Conservation (phyloP, 2,329 filamentous ascomycete species). For the Nemania bipapillata region DNA sequence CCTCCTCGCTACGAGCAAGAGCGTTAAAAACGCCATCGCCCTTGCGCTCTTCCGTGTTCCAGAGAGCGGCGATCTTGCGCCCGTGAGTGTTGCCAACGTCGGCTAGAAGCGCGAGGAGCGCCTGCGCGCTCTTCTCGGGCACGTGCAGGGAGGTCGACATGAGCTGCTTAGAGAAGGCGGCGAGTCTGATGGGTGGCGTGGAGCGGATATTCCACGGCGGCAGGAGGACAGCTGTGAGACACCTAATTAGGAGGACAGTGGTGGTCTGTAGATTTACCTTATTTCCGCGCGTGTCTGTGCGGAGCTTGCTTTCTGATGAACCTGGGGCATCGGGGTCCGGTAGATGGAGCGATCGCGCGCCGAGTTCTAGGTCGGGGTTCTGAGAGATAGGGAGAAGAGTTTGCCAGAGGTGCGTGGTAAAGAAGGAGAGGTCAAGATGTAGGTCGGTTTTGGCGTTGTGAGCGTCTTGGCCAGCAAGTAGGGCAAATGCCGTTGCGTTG, state of each 20-base stretch:
- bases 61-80: slow-evolving; percentile 83
- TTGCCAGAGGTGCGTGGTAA: slow-evolving; percentile 92
- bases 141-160: slow-evolving; percentile 83
- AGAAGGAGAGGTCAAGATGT: slow-evolving; percentile 92
- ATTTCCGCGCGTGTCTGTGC: slow-evolving; percentile 60
- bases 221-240: slow-evolving; percentile 82
- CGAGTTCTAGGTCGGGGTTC: slow-evolving; percentile 86
- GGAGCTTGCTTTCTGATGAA: slow-evolving; percentile 52
- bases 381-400: slow-evolving; percentile 81
- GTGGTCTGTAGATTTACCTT: slow-evolving; percentile 96
- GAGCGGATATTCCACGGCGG: slow-evolving; percentile 77
- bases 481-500: slow-evolving; percentile 95
- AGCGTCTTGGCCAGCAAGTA: slow-evolving; percentile 92
- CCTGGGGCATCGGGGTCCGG: slow-evolving; percentile 68
- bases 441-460: slow-evolving; percentile 83
- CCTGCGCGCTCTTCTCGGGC: slow-evolving; percentile 87
- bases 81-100: slow-evolving; percentile 84
- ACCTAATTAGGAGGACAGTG: slow-evolving; percentile 88
- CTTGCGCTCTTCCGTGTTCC: slow-evolving; percentile 93
- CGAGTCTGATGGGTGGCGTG: slow-evolving; percentile 84
- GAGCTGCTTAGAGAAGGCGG: slow-evolving; percentile 91
- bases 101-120: slow-evolving; percentile 79
- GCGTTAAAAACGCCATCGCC: slow-evolving; percentile 89
- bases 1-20: slow-evolving; percentile 77
- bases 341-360: slow-evolving; percentile 76